Conservation (phyloP, 2,329 filamentous ascomycete genomes). For the Diaporthe citri region DNA sequence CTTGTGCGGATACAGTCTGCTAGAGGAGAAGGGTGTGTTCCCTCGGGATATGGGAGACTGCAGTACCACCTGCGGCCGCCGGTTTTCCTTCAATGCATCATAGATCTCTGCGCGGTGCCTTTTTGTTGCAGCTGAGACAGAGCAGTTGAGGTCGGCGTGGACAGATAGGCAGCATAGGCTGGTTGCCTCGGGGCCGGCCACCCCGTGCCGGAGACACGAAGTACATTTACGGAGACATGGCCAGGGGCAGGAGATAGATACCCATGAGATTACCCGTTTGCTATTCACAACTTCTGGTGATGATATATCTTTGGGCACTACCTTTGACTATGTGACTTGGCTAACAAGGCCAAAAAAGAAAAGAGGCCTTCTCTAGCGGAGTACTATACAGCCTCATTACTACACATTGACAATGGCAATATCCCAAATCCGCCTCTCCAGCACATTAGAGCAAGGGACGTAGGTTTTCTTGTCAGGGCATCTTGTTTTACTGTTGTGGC, state of each 20-base stretch:
- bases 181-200: neutral
- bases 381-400: too few relatives aligned
- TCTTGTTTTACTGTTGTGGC: neutral
- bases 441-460: neutral
- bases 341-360: neutral
- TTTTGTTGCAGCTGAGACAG: neutral
- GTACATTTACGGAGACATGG: neutral
- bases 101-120: slow-evolving; percentile 12
- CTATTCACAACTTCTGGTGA: neutral
- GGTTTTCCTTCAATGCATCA: neutral
- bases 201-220: neutral
- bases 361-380: too few relatives aligned
- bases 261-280: slow-evolving; percentile 3
- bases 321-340: neutral
- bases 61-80: neutral
- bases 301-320: too few relatives aligned
- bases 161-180: neutral
- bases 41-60: neutral
- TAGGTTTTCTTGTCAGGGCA: too few relatives aligned
- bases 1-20: neutral
- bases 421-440: neutral
- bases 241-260: slow-evolving; percentile 5
- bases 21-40: neutral
- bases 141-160: neutral
- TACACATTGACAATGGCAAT: too few relatives aligned